phyloP scores from a whole-genome alignment of 805 yeast genomes.

The Citeromyces nyonsensis region DNA sequence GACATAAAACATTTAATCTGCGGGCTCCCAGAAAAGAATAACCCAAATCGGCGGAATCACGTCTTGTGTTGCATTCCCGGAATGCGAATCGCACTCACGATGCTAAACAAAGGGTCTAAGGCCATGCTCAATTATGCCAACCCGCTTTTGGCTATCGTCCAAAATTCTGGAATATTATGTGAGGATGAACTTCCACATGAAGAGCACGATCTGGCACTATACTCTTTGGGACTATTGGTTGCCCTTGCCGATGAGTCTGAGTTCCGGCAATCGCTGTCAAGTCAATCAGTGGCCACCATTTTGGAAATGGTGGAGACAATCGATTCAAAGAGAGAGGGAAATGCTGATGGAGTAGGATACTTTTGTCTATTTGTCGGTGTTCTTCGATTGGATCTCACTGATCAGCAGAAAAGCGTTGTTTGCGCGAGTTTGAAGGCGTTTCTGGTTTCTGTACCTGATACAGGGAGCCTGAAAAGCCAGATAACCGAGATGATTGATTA shows the following conservation, averaged over 20 bases:
- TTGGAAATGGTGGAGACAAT: background rate
- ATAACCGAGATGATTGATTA: no score
- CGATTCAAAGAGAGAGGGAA: constrained; percentile 3
- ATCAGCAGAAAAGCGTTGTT: no score
- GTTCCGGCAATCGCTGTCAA: constrained; percentile 1
- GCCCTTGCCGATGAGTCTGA: constrained; percentile 6
- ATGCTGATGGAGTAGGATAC: constrained; percentile 12
- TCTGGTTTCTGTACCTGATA: no score
- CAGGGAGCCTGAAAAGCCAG: no score
- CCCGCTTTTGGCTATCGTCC: background rate
- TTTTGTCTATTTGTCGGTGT: constrained; percentile 8
- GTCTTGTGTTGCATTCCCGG: background rate
- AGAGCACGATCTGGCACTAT: constrained; percentile 1
- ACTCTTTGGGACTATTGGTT: constrained; percentile 9
- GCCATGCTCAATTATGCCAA: background rate
- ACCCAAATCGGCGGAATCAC: constrained; percentile 2
- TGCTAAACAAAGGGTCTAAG: background rate
- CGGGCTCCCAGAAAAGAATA: constrained; percentile 2
- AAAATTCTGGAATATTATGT: no score
- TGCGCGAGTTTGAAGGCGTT: no score
- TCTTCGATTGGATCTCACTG: background rate
- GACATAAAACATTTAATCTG: background rate
- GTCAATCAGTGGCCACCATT: background rate
- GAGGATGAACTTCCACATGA: background rate
- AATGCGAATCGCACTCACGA: background rate